These are phyloP conservation scores for Anaeromyces robustus DNA, from an alignment of 192 early-diverging fungal species.

Conservation along the genomic window DNA sequence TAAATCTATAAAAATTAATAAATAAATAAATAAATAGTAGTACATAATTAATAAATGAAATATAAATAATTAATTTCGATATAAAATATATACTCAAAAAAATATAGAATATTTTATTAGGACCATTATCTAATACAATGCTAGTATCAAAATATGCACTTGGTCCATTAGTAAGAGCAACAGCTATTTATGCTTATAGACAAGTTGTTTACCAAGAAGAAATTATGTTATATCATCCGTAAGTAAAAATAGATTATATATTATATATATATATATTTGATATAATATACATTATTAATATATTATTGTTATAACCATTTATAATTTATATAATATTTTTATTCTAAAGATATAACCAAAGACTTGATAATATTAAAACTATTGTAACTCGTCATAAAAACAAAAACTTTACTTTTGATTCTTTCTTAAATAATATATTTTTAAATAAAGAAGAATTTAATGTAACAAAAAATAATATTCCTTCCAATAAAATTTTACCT, in stretches of 20 bases:
- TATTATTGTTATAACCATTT: background rate
- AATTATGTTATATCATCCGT: background rate
- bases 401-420: background rate
- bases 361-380: background rate
- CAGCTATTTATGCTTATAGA: conserved; percentile 60
- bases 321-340: too few relatives aligned
- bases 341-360: background rate
- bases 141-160: conserved; percentile 58
- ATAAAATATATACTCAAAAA: too few relatives aligned
- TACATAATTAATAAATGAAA: too few relatives aligned
- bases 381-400: background rate
- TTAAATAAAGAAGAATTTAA: background rate
- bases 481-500: too few relatives aligned
- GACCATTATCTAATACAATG: conserved; percentile 66
- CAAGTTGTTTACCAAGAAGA: conserved; percentile 4
- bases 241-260: background rate
- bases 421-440: background rate
- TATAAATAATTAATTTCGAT: conserved; percentile 8
- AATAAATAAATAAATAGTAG: too few relatives aligned
- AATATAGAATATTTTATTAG: conserved; percentile 65
- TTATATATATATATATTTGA: too few relatives aligned
- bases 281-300: too few relatives aligned
- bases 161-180: conserved; percentile 60
- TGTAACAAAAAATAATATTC: background rate
- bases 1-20: too few relatives aligned